Base-by-base conservation (phyloP, 2,329 filamentous ascomycete genomes). In the Pseudogymnoascus sp. region DNA sequence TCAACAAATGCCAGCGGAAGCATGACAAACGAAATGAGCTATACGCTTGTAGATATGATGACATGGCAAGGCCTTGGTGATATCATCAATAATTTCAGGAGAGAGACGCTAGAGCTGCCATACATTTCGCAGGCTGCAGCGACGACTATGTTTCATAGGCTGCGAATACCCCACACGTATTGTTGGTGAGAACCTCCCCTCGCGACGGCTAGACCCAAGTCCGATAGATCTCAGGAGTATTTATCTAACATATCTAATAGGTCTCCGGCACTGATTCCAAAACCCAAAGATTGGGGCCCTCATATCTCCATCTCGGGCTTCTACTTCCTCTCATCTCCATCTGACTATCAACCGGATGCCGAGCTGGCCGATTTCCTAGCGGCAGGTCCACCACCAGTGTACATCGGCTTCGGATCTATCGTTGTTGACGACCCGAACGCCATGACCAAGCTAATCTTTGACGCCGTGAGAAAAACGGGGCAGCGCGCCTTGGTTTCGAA, bases 161-260 rank as follows among this genome's bases (percentile, higher is more conserved):
- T 97, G 33, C 83, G 83, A 54, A 82, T 97, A 14, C 91, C 92
- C 0, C 90, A 90, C 67, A 96, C 92, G 0, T 97, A 97, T 70
- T 94, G 92, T 74, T 97, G 92, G 92, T 67, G 62, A 59, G 62
- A 66, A 60, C 57, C 16, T 35, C 30, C 20, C 39, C 36, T 18
- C 16, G 6, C n/a, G 37, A 54, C 1, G 4, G n/a, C 43, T 4
- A 54, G 2, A 4, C 25, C 11, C 9, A 54, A 30, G 12, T 4
- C 25, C 4, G 16, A 8, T 30, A 14, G 30, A 11, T 6, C 16
- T 1, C 30, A 33, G 14, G 2, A 18, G 35, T 37, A 38, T 57
- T 11, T 47, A 58, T 18, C 28, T 54, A 18, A 59, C 62, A 59
- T 57, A 30, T 54, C 2, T 14, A 25, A 36, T 58, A 78, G 78